A percentile compares a stretch with the other conserved stretches of the same genome.
Conservation (phyloP, 2,329 filamentous ascomycete genomes). For the Aspergillus aculeatus region DNA sequence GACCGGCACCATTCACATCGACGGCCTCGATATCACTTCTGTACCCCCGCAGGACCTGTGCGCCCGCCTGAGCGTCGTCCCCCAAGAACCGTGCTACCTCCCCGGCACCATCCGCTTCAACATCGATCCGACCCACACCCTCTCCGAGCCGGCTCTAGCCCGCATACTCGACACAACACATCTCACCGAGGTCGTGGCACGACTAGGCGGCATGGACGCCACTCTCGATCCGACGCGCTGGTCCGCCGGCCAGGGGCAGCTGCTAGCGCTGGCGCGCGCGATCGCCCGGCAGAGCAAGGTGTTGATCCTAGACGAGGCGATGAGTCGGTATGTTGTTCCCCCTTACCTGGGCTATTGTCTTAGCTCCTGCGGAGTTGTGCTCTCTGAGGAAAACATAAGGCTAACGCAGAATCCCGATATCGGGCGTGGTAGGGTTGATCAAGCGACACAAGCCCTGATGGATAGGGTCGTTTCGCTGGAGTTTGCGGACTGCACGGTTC, state of each 20-base stretch:
- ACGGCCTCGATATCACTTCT: neutral
- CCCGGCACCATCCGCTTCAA: neutral
- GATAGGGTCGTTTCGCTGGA: neutral
- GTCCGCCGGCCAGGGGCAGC: neutral
- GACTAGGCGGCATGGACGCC: neutral
- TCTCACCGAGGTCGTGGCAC: neutral
- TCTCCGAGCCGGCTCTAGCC: neutral
- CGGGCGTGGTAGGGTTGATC: neutral
- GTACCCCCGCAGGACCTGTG: neutral
- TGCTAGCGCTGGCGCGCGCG: neutral
- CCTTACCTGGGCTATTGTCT: neutral
- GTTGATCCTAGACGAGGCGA: neutral
- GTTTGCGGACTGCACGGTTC: neutral
- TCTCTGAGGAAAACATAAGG: too few species aligned
- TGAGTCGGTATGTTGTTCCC: neutral
- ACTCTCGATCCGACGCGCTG: neutral
- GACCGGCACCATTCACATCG: neutral
- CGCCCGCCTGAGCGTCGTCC: neutral
- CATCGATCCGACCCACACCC: neutral
- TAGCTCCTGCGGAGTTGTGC: too few species aligned
- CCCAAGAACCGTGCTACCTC: neutral
- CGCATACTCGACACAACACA: neutral
- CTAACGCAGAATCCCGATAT: too few species aligned
- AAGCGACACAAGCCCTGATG: neutral
- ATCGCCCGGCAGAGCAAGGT: neutral